phyloP scores from a whole-genome alignment of 1,284 basidiomycete species.

The Microbotryomycetes sp. region DNA sequence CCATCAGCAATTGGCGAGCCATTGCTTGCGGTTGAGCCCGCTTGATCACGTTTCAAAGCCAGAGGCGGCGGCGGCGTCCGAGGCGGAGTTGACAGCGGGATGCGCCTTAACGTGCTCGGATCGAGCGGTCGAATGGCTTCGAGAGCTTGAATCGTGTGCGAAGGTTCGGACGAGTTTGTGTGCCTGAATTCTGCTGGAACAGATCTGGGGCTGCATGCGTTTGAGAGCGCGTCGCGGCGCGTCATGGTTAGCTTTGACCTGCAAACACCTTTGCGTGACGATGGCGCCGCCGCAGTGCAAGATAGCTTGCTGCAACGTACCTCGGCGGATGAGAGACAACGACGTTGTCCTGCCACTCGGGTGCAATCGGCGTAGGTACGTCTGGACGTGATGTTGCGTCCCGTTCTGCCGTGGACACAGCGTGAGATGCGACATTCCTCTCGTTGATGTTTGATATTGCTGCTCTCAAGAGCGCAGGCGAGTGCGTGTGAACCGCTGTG shows the following conservation, averaged over 20 bases:
- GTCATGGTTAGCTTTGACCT: too few species aligned
- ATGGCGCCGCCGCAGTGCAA: too few species aligned
- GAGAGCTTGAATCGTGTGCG: background rate
- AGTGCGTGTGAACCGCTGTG: slow-evolving; percentile 10
- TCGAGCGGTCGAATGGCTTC: slow-evolving; percentile 8
- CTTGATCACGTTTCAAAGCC: background rate
- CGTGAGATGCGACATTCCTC: background rate
- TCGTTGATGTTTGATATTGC: slow-evolving; percentile 5
- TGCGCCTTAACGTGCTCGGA: slow-evolving; percentile 1
- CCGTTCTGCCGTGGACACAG: background rate
- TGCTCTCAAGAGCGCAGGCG: slow-evolving; percentile 7
- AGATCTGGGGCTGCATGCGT: background rate
- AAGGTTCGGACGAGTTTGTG: too few species aligned
- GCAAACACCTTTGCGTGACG: too few species aligned
- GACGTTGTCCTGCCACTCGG: slow-evolving; percentile 4
- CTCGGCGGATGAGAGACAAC: slow-evolving; percentile 13
- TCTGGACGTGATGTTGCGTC: background rate
- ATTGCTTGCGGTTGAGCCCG: background rate
- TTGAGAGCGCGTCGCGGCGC: background rate
- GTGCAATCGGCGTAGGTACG: background rate
- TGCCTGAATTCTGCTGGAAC: background rate
- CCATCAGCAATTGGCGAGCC: background rate
- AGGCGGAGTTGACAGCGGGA: slow-evolving; percentile 15
- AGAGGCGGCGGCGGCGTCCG: slow-evolving; percentile 7
- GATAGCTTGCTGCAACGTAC: too few species aligned